Conservation (phyloP, 176 grass and related monocot species). For the Aegilops longissima region DNA sequence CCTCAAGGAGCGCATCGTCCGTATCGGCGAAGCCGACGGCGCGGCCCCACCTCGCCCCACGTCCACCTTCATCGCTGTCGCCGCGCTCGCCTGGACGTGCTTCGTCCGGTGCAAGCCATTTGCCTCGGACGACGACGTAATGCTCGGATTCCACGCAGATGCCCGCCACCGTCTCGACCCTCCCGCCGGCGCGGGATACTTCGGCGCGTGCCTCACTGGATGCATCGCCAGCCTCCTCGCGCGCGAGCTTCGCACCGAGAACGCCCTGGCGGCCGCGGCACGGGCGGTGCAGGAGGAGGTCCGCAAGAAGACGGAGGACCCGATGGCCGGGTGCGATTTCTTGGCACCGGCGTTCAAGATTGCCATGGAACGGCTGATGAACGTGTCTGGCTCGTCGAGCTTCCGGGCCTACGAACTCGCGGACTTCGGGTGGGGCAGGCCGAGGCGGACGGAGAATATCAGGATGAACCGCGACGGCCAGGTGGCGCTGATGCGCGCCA, state of each 20-base stretch:
- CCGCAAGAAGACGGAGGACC: not conserved
- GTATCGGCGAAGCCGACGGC: no score
- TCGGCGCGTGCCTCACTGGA: conserved; percentile 26
- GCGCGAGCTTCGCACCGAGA: conserved; percentile 1
- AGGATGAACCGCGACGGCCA: conserved; percentile 42
- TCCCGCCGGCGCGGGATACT: conserved; percentile 9
- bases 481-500: conserved; percentile 5
- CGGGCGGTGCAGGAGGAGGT: conserved; percentile 30
- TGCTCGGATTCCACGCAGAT: conserved; percentile 40
- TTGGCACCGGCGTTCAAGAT: no score
- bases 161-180: conserved; percentile 34
- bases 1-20: no score
- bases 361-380: not conserved
- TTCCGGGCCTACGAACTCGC: conserved; percentile 42
- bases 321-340: conserved; percentile 14
- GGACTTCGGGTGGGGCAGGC: conserved; percentile 58
- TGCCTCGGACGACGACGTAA: conserved; percentile 5
- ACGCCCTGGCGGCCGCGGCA: conserved; percentile 1
- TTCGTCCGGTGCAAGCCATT: conserved; percentile 11
- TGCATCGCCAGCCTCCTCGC: not conserved
- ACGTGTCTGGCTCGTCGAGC: conserved; percentile 27
- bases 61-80: conserved; percentile 41
- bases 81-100: conserved; percentile 35
- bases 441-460: conserved; percentile 37
- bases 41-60: not conserved